phyloP scores from a whole-genome alignment of 148 eudicot genomes.

The Dysphania ambrosioides region DNA sequence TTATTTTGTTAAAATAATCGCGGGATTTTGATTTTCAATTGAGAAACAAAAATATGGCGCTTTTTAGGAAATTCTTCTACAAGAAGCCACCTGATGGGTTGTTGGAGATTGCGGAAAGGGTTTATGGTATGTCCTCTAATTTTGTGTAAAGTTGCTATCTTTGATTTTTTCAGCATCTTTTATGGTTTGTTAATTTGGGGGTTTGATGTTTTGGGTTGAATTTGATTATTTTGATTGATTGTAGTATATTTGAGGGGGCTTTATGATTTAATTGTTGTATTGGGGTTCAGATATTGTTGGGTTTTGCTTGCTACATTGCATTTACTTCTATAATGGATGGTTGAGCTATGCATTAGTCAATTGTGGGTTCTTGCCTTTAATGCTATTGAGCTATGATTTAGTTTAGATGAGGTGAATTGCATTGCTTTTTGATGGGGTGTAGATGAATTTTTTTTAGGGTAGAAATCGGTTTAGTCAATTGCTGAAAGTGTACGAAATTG shows the following conservation, averaged over 20 bases:
- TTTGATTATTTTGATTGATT: conserved; percentile 1
- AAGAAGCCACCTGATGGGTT: conserved; percentile 89
- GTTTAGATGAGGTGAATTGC: not conserved
- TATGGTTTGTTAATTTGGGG: conserved; percentile 3
- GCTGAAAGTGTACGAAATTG: not conserved
- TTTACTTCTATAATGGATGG: not conserved
- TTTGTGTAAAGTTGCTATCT: not conserved
- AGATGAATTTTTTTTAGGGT: not conserved
- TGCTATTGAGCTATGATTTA: conserved; percentile 14
- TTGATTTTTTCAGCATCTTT: conserved; percentile 3
- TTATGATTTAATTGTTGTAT: not conserved
- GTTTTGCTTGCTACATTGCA: not conserved
- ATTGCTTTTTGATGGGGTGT: not conserved
- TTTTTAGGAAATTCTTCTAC: conserved; percentile 65
- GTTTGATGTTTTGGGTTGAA: conserved; percentile 3
- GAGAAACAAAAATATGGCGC: conserved; percentile 55
- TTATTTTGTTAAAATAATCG: conserved; percentile 12
- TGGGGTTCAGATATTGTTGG: not conserved
- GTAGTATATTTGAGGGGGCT: not conserved
- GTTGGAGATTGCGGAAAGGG: conserved; percentile 86
- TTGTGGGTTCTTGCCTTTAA: not conserved
- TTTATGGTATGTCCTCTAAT: conserved; percentile 54
- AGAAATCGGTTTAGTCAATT: not conserved
- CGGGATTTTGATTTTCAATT: conserved; percentile 13
- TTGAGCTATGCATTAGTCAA: not conserved